Evolutionary conservation across 306 rosid genomes (phyloP).

Genomic region (Quercus aquifolioides): DNA sequence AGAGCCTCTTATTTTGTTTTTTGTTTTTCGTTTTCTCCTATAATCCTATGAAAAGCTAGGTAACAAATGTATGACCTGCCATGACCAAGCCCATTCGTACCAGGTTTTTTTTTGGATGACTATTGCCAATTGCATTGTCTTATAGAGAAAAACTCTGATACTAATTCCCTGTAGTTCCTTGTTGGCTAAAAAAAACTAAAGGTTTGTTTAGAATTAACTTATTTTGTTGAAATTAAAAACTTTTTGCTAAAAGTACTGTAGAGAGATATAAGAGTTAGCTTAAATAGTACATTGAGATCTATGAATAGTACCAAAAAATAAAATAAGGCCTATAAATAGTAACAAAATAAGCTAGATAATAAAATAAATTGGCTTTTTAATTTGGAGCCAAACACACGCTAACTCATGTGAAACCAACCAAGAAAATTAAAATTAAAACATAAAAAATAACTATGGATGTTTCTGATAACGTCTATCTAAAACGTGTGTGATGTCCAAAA

Average conservation of each 20-base stretch:
- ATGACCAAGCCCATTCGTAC: background rate
- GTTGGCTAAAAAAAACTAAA: background rate
- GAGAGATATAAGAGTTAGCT: too few relatives aligned
- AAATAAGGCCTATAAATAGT: rapidly evolving
- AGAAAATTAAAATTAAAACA: background rate
- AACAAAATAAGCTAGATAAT: too few relatives aligned
- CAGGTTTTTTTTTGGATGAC: background rate
- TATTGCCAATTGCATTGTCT: too few relatives aligned
- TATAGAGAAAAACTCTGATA: background rate
- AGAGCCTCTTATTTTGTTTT: background rate
- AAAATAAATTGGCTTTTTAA: too few relatives aligned
- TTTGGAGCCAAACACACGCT: too few relatives aligned
- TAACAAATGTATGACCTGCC: background rate
- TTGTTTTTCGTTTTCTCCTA: background rate
- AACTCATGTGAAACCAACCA: background rate
- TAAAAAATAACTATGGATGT: background rate
- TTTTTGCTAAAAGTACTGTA: too few relatives aligned
- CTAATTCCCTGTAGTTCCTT: background rate
- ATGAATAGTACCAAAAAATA: too few relatives aligned
- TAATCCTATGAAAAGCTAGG: background rate
- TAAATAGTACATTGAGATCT: too few relatives aligned
- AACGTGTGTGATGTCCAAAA: background rate
- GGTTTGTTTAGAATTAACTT: too few relatives aligned
- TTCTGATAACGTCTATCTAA: background rate
- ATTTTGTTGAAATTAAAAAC: too few relatives aligned